Conservation (phyloP, 352 stramenopile species). For the Pythium sp. region DNA sequence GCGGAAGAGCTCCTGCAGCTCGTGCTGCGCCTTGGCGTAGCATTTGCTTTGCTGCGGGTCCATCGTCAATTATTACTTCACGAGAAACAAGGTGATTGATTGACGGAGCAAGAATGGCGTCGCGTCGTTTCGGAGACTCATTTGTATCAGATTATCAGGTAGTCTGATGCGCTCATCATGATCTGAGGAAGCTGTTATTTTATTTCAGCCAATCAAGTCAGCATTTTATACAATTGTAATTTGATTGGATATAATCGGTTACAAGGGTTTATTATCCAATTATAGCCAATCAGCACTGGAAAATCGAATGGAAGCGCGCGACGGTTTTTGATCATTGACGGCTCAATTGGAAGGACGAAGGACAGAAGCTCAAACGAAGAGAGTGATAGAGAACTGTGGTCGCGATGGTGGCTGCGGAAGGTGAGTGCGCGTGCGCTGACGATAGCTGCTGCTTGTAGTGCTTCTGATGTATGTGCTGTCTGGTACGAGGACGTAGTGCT, state of each 20-base stretch:
- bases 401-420: conserved; percentile 35
- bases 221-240: conserved; percentile 16
- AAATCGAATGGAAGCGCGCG: conserved; percentile 22
- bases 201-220: conserved; percentile 11
- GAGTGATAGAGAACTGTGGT: background rate
- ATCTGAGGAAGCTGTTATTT: background rate
- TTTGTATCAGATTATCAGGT: conserved; percentile 1
- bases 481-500: background rate
- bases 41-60: conserved; percentile 42
- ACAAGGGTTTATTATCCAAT: background rate
- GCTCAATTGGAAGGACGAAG: conserved; percentile 2
- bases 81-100: background rate
- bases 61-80: conserved; percentile 23
- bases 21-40: conserved; percentile 45
- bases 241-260: conserved; percentile 35
- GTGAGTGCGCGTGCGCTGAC: conserved; percentile 17
- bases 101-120: background rate
- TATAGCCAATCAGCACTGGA: conserved; percentile 8
- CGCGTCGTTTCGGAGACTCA: conserved; percentile 20
- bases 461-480: background rate
- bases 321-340: conserved; percentile 9
- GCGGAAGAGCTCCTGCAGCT: conserved; percentile 58
- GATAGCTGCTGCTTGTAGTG: background rate
- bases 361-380: background rate
- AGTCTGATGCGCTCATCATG: background rate